These are phyloP conservation scores for Pseudisothecium myosuroides DNA, from an alignment of 225 moss, liverwort and hornwort genomes.

Conservation along the genomic window DNA sequence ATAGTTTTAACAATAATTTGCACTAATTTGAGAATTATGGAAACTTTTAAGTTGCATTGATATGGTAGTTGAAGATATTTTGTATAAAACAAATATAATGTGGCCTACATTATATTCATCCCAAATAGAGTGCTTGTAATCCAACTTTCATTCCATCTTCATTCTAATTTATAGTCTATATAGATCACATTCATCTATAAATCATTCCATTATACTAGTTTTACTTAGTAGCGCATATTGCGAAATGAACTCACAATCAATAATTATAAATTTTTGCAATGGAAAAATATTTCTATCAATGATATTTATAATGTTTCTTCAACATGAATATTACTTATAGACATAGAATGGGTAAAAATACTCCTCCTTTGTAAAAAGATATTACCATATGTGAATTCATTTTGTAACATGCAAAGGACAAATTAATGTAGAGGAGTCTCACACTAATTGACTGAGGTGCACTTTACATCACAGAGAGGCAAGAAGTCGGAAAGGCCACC, in stretches of 20 bases:
- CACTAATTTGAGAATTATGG: neutral
- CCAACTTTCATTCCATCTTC: neutral
- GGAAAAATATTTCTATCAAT: neutral
- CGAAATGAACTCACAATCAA: neutral
- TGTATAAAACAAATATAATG: neutral
- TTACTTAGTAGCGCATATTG: too few relatives aligned
- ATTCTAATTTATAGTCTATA: neutral
- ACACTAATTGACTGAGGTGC: neutral
- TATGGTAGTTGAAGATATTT: fast-evolving
- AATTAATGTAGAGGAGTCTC: too few relatives aligned
- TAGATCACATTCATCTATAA: neutral
- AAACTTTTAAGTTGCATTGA: too few relatives aligned
- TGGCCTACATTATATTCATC: fast-evolving
- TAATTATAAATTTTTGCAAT: neutral
- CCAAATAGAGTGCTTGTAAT: neutral
- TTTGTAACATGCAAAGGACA: neutral
- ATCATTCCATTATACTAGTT: fast-evolving
- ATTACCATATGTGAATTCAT: neutral
- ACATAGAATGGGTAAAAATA: neutral
- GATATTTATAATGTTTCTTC: neutral
- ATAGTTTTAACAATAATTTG: neutral
- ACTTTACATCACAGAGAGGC: too few relatives aligned
- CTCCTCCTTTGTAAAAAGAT: fast-evolving
- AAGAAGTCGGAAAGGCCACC: too few relatives aligned
- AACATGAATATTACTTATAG: fast-evolving